Conservation (phyloP, 805 yeast species). For the Kurtzmaniella fragi region DNA sequence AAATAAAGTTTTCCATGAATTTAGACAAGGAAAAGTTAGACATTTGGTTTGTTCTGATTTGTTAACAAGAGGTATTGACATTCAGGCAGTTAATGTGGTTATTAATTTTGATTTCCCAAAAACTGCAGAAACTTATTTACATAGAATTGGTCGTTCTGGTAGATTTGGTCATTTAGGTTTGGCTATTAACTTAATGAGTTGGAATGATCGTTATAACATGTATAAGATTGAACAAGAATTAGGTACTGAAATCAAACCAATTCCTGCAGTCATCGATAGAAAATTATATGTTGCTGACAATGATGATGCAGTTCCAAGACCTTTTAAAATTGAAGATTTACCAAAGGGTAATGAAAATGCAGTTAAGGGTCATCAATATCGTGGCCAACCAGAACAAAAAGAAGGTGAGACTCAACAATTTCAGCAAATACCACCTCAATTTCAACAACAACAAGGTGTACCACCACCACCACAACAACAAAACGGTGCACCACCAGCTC, state of each 20-base stretch:
- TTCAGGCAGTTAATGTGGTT: conserved; percentile 97
- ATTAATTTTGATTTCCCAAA: conserved; percentile 98
- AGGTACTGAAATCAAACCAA: conserved; percentile 95
- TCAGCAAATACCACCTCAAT: conserved; percentile 10
- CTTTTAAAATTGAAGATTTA: conserved; percentile 70
- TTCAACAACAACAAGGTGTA: conserved; percentile 12
- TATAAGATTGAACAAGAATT: conserved; percentile 95
- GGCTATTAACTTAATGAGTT: conserved; percentile 92
- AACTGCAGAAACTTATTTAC: conserved; percentile 94
- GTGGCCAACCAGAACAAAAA: conserved; percentile 37
- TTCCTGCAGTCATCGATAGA: conserved; percentile 89
- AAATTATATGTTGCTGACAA: conserved; percentile 83
- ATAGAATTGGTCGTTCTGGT: conserved; percentile 98
- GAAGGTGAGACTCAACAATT: conserved; percentile 1
- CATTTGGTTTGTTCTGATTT: conserved; percentile 95
- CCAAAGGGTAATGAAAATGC: conserved; percentile 40
- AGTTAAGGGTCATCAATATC: conserved; percentile 36
- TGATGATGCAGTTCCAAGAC: conserved; percentile 73
- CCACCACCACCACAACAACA: conserved; percentile 7
- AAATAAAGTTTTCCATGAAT: conserved; percentile 97
- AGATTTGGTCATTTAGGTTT: conserved; percentile 98
- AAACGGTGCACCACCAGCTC: conserved; percentile 9
- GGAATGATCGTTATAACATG: conserved; percentile 92
- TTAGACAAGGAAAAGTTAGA: conserved; percentile 96
- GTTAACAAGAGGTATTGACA: conserved; percentile 96